Percentiles rank a stretch among this genome's conserved stretches.
These are phyloP conservation scores for Nothophytophthora sp. DNA, from an alignment of 352 stramenopile species.

Conservation along the genomic window DNA sequence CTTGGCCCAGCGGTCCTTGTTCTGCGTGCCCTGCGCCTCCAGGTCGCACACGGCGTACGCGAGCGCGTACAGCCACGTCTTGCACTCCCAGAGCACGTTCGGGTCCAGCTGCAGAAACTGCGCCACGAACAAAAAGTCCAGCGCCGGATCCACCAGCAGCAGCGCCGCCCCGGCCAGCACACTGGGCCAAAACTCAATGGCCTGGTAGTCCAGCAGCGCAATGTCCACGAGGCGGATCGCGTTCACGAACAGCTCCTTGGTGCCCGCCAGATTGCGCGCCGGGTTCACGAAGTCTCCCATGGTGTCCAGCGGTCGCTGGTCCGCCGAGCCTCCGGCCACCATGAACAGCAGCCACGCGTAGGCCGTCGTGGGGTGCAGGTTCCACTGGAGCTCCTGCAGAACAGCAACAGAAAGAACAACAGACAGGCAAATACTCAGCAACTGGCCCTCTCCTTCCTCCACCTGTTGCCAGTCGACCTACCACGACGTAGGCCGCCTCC, in stretches of 20 bases:
- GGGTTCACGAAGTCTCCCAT: conserved; percentile 79
- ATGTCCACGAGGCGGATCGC: conserved; percentile 74
- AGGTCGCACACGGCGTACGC: conserved; percentile 58
- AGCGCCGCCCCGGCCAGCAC: conserved; percentile 72
- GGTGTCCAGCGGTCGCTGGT: conserved; percentile 62
- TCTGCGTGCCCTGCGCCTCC: conserved; percentile 37
- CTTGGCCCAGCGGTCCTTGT: conserved; percentile 70
- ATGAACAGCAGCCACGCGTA: conserved; percentile 82
- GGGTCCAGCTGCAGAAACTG: conserved; percentile 81
- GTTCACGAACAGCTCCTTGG: conserved; percentile 73
- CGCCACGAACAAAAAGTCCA: conserved; percentile 81
- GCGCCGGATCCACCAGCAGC: conserved; percentile 61
- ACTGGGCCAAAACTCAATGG: conserved; percentile 75
- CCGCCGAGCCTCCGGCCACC: conserved; percentile 61
- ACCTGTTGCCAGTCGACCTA: conserved; percentile 22
- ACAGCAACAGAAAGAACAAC: conserved; percentile 8
- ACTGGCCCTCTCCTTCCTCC: conserved; percentile 2
- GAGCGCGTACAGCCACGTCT: conserved; percentile 71
- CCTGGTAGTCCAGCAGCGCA: conserved; percentile 76
- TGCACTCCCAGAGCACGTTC: conserved; percentile 81
- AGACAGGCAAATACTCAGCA: conserved; percentile 5
- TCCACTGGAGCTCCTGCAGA: conserved; percentile 78
- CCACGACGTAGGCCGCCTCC: conserved; percentile 64
- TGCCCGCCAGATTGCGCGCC: conserved; percentile 54
- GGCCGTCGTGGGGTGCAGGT: conserved; percentile 73